Percentiles rank a stretch among this genome's conserved stretches.
These are phyloP conservation scores for Prunus davidiana DNA, from an alignment of 306 rosid genomes.

Conservation along the genomic window DNA sequence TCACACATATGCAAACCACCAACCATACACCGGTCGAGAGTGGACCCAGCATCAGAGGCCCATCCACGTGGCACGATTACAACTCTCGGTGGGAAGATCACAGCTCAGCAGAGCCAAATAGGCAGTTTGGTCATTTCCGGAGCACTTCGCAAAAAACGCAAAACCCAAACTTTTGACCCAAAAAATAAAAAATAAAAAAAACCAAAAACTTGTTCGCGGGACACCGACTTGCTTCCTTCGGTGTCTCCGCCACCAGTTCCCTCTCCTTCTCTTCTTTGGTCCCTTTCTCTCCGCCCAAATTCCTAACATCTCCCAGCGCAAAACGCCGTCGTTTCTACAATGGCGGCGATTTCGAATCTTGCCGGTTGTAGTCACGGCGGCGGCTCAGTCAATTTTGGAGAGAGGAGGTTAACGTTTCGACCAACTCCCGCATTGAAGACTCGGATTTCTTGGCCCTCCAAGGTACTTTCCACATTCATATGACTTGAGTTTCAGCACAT, in stretches of 20 bases:
- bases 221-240: slow-evolving; percentile 26
- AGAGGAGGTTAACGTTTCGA: slow-evolving; percentile 7
- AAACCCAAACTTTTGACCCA: not conserved
- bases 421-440: slow-evolving; percentile 18
- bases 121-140: not conserved
- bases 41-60: too few species aligned
- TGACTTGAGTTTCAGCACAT: not conserved
- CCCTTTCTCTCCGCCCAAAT: not conserved
- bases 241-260: slow-evolving; percentile 34
- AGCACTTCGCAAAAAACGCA: not conserved
- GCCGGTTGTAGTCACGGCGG: slow-evolving; percentile 35
- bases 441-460: slow-evolving; percentile 29
- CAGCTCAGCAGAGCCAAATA: not conserved
- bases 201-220: not conserved
- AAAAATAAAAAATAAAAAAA: not conserved
- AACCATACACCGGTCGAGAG: too few species aligned
- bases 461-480: slow-evolving; percentile 30
- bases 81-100: not conserved
- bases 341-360: slow-evolving; percentile 57
- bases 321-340: slow-evolving; percentile 16
- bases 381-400: slow-evolving; percentile 18
- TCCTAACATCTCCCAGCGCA: not conserved
- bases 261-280: not conserved
- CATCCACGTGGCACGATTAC: not conserved
- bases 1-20: too few species aligned